phyloP scores from a whole-genome alignment of 2,329 filamentous ascomycete species.

The Epichloe uncinata region DNA sequence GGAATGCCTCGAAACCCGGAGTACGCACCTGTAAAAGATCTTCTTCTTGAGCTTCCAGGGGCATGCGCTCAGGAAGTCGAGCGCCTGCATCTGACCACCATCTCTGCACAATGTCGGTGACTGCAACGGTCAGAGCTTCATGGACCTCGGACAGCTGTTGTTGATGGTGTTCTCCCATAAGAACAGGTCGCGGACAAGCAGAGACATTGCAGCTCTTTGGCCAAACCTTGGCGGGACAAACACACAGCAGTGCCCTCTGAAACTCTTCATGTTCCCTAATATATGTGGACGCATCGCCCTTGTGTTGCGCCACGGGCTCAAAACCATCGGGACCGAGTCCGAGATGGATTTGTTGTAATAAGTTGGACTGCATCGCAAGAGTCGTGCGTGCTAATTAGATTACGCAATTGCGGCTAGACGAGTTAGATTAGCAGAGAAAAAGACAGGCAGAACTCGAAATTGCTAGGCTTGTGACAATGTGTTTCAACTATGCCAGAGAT shows the following conservation, averaged over 20 bases:
- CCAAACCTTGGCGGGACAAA: slow-evolving; percentile 18
- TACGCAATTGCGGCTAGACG: too few species aligned
- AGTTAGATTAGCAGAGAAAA: too few species aligned
- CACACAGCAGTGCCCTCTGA: slow-evolving; percentile 8
- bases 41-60: slow-evolving; percentile 18
- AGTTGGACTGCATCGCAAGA: not conserved
- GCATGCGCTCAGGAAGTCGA: slow-evolving; percentile 20
- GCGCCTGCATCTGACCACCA: slow-evolving; percentile 25
- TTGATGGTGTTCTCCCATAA: slow-evolving; percentile 18
- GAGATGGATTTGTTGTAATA: slow-evolving; percentile 12
- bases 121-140: slow-evolving; percentile 17
- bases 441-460: too few species aligned
- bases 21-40: slow-evolving; percentile 14
- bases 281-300: slow-evolving; percentile 4
- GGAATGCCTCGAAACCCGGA: not conserved
- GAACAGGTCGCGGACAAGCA: slow-evolving; percentile 21
- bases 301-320: not conserved
- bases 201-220: slow-evolving; percentile 13
- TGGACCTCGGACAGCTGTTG: slow-evolving; percentile 17
- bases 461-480: too few species aligned
- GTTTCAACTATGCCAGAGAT: too few species aligned
- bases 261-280: slow-evolving; percentile 9
- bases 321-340: slow-evolving; percentile 3
- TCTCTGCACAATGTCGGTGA: slow-evolving; percentile 23
- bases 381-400: too few species aligned